These are phyloP conservation scores for Blechomonas ayalai DNA, from an alignment of 208 protist genomes.

Conservation along the genomic window DNA sequence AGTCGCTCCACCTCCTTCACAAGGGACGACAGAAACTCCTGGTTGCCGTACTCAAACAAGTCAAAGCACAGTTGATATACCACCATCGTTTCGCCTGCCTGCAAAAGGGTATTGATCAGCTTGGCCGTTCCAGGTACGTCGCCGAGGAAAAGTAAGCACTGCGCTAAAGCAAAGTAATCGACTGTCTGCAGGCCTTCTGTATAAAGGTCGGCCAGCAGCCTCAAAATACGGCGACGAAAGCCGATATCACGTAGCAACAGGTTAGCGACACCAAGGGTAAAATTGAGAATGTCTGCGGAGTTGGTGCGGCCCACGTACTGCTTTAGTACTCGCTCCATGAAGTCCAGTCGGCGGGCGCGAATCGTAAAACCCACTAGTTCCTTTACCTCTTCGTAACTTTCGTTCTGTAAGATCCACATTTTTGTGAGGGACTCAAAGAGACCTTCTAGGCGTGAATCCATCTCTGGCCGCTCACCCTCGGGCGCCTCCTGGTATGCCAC, in stretches of 20 bases:
- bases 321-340: constrained; percentile 75
- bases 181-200: constrained; percentile 36
- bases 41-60: constrained; percentile 81
- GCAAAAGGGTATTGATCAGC: constrained; percentile 77
- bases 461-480: constrained; percentile 19
- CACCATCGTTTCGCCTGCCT: constrained; percentile 37
- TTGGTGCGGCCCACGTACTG: constrained; percentile 52
- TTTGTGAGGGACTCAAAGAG: constrained; percentile 74
- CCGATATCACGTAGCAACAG: constrained; percentile 78
- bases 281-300: constrained; percentile 86
- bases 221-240: constrained; percentile 82
- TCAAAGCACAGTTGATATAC: constrained; percentile 88
- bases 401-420: constrained; percentile 71
- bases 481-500: constrained; percentile 66
- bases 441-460: constrained; percentile 75
- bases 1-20: constrained; percentile 23
- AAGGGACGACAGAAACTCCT: constrained; percentile 80
- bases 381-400: constrained; percentile 51
- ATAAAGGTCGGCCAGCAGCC: constrained; percentile 86
- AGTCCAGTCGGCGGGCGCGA: constrained; percentile 75
- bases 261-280: constrained; percentile 84
- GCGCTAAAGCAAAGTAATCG: constrained; percentile 90
- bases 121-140: constrained; percentile 74
- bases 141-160: constrained; percentile 94
- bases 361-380: constrained; percentile 89